Evolutionary conservation across 2,329 filamentous ascomycete genomes (phyloP), one percentile per base, ranked within the genome.

Genomic region (Trichophyton mentagrophytes): DNA sequence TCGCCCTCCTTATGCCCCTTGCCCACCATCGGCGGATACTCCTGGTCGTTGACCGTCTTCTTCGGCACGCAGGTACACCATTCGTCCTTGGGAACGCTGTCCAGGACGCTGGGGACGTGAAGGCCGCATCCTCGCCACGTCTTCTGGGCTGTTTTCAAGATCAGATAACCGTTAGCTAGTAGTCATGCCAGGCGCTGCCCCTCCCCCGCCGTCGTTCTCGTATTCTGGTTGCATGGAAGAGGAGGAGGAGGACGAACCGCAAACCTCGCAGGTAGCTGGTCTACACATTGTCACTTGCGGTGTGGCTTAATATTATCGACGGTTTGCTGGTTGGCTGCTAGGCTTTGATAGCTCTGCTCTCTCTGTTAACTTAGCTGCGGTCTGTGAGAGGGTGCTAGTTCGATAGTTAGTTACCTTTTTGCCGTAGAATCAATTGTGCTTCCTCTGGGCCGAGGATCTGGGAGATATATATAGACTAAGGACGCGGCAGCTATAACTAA

Each of bases 21-120:
- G n/a, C 69, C 71, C 15, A 73, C 77, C 73, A 75, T 79, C n/a
- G 80, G 80, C 40, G 81, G 81, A 66, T 82, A 84, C 66, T 76
- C 66, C 64, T 77, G 76, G 40, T 79, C 79, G 25, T 78, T 75
- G 57, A 75, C 74, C 66, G 79, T 77, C 62, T 80, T 74, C 66
- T 78, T 79, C 6, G 80, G 80, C 59, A 74, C 73, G 69, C 82
- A 85, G 46, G 72, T 76, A 70, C 82, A 85, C 72, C 81, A 77
- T 56, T 83, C 71, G 3, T 74, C 70, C 17, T 74, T 71, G 2
- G 79, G 75, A 22, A 84, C 70, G 6, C 68, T 67, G 66, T 80
- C 76, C 76, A 85, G 80, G 59, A 85, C 81, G 2, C 69, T 66
- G 2, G 79, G 71, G 59, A 82, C 70, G 69, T 83, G 78, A 60